Base-by-base conservation (phyloP, 768 basidiomycete species). In the Jaapia argillacea region DNA sequence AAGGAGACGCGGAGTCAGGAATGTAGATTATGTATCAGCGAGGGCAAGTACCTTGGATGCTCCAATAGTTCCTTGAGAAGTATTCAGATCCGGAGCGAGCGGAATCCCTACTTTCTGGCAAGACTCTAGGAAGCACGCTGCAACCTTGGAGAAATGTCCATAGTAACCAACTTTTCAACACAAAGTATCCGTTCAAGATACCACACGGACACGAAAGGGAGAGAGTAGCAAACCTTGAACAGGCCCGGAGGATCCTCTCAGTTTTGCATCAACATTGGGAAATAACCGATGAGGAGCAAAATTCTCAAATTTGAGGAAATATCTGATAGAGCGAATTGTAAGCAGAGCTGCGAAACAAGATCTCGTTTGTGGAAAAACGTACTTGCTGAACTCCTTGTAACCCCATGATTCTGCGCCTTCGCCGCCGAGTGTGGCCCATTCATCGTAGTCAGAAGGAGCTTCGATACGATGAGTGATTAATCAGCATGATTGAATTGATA, bases 371-470 rank as follows among this genome's bases (percentile, higher is more conserved):
- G 23, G 18, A 6, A n/a, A 4, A 6, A 44, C 62, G 28, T 48
- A 76, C 82, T 59, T 54, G 45, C 66, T 61, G 48, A 85, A 67
- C 26, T 73, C 68, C 28, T 69, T 58, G 67, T 72, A 78, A n/a
- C 70, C 59, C 83, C 83, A 85, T 2, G 67, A 63, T 5, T 70
- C 60, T 28, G 81, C 74, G 5, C 71, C 75, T 40, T 56, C 48
- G 18, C 58, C 57, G 12, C 65, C 63, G 23, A 75, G 69, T 3
- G 57, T 53, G 0, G 72, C 76, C 72, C 79, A 83, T 56, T 83
- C 73, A 49, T 84, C 75, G 43, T 75, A 84, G 52, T 85, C 83
- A 1, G 72, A 72, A 3, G 83, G 81, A 21, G 78, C n/a, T n/a
- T n/a, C n/a, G n/a, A n/a, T n/a, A n/a, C n/a, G n/a, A n/a, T n/a